Conservation (phyloP, 2,329 filamentous ascomycete species). For the Colletotrichum euphorbiae region DNA sequence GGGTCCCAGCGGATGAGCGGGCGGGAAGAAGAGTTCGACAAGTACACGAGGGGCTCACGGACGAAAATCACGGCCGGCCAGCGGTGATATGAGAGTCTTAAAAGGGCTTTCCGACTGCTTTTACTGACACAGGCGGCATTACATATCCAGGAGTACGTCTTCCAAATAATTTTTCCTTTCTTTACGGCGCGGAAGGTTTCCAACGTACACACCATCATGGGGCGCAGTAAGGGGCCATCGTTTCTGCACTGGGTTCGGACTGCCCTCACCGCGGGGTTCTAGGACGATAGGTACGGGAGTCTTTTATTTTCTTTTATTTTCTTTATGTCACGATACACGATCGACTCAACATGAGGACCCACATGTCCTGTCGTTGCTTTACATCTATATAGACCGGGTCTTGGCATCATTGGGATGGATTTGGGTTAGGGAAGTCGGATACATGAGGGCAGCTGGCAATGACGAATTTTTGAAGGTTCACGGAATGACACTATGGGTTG, state of each 20-base stretch:
- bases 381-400: neutral
- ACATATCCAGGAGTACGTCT: neutral
- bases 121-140: constrained; percentile 11
- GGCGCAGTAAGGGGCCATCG: constrained; percentile 12
- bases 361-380: neutral
- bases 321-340: constrained; percentile 16
- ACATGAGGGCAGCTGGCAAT: neutral
- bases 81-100: constrained; percentile 2
- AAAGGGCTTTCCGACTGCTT: constrained; percentile 5
- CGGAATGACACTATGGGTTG: neutral
- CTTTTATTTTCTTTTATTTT: neutral
- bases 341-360: neutral
- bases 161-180: too few relatives aligned
- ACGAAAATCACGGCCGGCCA: constrained; percentile 25
- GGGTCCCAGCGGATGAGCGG: neutral
- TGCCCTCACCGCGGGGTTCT: constrained; percentile 26
- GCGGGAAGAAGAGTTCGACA: neutral
- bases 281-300: constrained; percentile 22
- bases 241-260: constrained; percentile 12
- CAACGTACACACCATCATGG: neutral
- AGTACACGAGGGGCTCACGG: neutral
- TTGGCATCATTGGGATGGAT: neutral
- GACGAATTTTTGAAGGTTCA: constrained; percentile 8
- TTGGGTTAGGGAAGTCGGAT: neutral
- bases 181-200: neutral